Percentiles rank a stretch among this genome's conserved stretches.
Evolutionary conservation across 83 land plant genomes (phyloP).

Genomic region (Thuja plicata): DNA sequence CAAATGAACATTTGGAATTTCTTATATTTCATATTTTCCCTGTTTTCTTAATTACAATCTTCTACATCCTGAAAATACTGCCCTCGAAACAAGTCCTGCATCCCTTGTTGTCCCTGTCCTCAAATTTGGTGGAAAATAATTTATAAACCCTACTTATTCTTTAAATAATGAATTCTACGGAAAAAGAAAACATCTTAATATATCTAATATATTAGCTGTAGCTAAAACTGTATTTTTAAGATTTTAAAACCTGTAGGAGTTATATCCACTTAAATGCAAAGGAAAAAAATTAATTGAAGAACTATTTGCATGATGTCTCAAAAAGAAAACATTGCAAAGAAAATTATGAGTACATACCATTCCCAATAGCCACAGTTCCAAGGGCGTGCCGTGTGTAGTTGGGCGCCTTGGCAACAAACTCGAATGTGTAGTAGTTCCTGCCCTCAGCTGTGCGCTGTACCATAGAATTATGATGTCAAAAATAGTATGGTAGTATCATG

Average conservation of each 20-base stretch:
- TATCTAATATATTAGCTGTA: background rate
- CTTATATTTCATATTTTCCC: too few species aligned
- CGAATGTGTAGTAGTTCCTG: constrained; percentile 85
- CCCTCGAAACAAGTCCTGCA: too few species aligned
- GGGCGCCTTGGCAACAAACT: constrained; percentile 87
- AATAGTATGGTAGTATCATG: too few species aligned
- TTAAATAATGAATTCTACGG: background rate
- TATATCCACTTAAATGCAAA: background rate
- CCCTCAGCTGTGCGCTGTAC: constrained; percentile 54
- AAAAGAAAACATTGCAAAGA: background rate
- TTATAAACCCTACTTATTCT: background rate
- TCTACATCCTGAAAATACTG: too few species aligned
- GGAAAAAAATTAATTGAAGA: background rate
- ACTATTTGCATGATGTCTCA: background rate
- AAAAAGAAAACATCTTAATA: background rate
- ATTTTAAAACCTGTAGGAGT: background rate
- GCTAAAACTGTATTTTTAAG: background rate
- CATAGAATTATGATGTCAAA: constrained; percentile 45
- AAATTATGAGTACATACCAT: constrained; percentile 54
- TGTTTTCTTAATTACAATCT: too few species aligned
- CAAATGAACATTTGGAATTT: too few species aligned
- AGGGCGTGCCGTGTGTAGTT: constrained; percentile 94
- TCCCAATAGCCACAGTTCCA: constrained; percentile 67
- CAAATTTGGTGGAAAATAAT: too few species aligned
- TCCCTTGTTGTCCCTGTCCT: too few species aligned